phyloP scores from a whole-genome alignment of 2,329 filamentous ascomycete genomes.

The Botrytis sinoallii region DNA sequence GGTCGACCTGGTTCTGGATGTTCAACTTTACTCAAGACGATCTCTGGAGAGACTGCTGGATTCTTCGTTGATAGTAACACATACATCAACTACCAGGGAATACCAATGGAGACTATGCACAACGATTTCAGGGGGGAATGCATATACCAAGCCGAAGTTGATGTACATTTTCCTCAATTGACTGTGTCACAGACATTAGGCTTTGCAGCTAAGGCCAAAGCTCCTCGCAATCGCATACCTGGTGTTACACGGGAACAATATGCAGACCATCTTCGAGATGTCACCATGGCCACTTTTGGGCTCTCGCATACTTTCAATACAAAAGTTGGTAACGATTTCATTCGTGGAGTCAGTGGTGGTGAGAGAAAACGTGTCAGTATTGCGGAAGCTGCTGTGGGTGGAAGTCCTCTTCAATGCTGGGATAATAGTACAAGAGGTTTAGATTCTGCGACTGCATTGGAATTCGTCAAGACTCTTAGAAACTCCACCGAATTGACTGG shows the following conservation, averaged over 20 bases:
- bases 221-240: slow-evolving; percentile 61
- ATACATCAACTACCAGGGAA: slow-evolving; percentile 60
- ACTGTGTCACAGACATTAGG: slow-evolving; percentile 71
- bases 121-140: slow-evolving; percentile 63
- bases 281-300: slow-evolving; percentile 67
- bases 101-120: slow-evolving; percentile 47
- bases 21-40: slow-evolving; percentile 60
- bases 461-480: slow-evolving; percentile 67
- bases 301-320: slow-evolving; percentile 70
- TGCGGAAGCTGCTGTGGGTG: slow-evolving; percentile 64
- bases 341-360: slow-evolving; percentile 68
- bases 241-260: slow-evolving; percentile 59
- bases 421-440: slow-evolving; percentile 73
- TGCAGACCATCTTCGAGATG: slow-evolving; percentile 50
- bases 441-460: slow-evolving; percentile 69
- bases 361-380: slow-evolving; percentile 80
- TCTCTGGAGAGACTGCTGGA: slow-evolving; percentile 54
- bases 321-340: slow-evolving; percentile 70
- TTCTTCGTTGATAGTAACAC: slow-evolving; percentile 51
- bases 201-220: slow-evolving; percentile 68
- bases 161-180: slow-evolving; percentile 74
- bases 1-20: slow-evolving; percentile 65
- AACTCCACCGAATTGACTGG: slow-evolving; percentile 61
- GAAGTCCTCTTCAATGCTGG: slow-evolving; percentile 68
- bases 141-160: slow-evolving; percentile 73